Evolutionary conservation across 2,329 filamentous ascomycete genomes (phyloP), one percentile per base, ranked within the genome.

Genomic region (Pseudocercospora pini-densiflorae): DNA sequence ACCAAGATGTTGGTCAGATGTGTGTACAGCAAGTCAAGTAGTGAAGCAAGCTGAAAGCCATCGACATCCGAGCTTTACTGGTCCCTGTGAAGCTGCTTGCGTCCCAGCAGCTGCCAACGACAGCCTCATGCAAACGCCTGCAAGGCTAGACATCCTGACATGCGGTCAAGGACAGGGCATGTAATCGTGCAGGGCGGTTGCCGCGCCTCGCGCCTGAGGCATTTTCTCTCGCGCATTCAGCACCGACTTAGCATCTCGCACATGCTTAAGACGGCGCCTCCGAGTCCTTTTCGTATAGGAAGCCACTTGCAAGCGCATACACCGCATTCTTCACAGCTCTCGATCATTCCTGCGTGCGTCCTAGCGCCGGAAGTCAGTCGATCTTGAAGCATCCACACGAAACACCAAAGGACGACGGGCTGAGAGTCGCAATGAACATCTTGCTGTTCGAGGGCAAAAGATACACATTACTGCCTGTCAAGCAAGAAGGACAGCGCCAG

Each of bases 91-190:
- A 36, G 12, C 9, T 36, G 33, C 33, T 36, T 36, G 16, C 31
- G 31, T 33, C 31, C 31, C 10, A 33, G 10, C 29, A 33, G 10
- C 1, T 33, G 21, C 45, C 23, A 24, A 4, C 45, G 1, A 23
- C 47, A 51, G 47, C 24, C 47, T 51, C 47, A 51, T 24, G 47
- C 47, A 51, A 51, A 51, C 47, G 24, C 47, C 47, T 23, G 47
- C 47, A 12, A 51, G 47, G 47, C 23, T 24, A 40, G 36, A 40
- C 2, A 40, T n/a, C 36, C 36, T 19, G 40, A 19, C 40, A 6
- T 19, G 40, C 40, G 16, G 16, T 43, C 40, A 43, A 43, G 40
- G n/a, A 43, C 40, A 43, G 40, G 40, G 40, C 40, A 43, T 40
- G 14, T 43, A 43, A 43, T n/a, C 7, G 2, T 43, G 40, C 40